A percentile compares a stretch with the other conserved stretches of the same genome.
phyloP scores from a whole-genome alignment of 805 yeast species.

The Zygosaccharomyces siamensis region DNA sequence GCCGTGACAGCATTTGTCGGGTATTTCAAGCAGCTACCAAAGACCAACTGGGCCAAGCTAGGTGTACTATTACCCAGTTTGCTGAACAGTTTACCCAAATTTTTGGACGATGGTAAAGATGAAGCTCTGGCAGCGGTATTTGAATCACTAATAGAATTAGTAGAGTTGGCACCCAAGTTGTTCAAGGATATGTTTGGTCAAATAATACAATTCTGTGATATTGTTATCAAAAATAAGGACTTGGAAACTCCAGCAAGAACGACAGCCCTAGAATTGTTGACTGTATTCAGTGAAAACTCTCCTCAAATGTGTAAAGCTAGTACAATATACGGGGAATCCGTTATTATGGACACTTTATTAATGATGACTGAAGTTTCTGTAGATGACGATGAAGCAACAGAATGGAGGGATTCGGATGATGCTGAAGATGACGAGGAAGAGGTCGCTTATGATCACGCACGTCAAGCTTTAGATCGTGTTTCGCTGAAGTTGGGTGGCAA shows the following conservation, averaged over 20 bases:
- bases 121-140: conserved; percentile 80
- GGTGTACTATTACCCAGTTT: conserved; percentile 78
- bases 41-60: conserved; percentile 68
- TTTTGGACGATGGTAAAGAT: conserved; percentile 74
- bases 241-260: conserved; percentile 75
- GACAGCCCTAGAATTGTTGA: conserved; percentile 81
- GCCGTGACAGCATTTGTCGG: conserved; percentile 91
- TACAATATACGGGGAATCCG: conserved; percentile 60
- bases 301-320: conserved; percentile 92
- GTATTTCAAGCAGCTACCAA: conserved; percentile 77
- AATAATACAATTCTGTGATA: conserved; percentile 80
- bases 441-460: conserved; percentile 82
- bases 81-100: conserved; percentile 80
- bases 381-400: conserved; percentile 82
- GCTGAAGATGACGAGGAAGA: conserved; percentile 80
- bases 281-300: conserved; percentile 87
- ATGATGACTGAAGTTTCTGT: conserved; percentile 91
- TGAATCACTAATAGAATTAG: conserved; percentile 83
- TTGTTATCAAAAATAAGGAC: conserved; percentile 75
- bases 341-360: conserved; percentile 68
- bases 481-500: conserved; percentile 80
- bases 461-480: conserved; percentile 91
- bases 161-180: conserved; percentile 90
- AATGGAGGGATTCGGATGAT: conserved; percentile 80
- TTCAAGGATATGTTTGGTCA: conserved; percentile 86